phyloP scores from a whole-genome alignment of 2,329 filamentous ascomycete species.

The Botrytis squamosa region DNA sequence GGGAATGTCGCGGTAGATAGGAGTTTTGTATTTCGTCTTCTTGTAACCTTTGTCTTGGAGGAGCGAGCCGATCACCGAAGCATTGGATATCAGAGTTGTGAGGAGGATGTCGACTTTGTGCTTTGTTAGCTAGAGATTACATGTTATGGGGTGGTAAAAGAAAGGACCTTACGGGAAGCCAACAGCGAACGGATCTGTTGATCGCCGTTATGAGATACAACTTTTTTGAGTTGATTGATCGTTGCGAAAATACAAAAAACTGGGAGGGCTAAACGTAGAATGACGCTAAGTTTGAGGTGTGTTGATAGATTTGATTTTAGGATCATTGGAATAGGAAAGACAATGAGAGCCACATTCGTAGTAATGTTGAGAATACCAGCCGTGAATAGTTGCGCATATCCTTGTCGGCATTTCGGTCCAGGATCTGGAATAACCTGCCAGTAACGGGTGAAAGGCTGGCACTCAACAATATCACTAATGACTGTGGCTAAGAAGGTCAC shows the following conservation, averaged over 20 bases:
- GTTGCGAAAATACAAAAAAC: conserved; percentile 75
- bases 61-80: conserved; percentile 85
- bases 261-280: conserved; percentile 45
- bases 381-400: conserved; percentile 79
- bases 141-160: not conserved
- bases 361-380: conserved; percentile 83
- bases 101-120: conserved; percentile 71
- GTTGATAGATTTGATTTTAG: conserved; percentile 70
- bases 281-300: conserved; percentile 6
- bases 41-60: conserved; percentile 86
- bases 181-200: conserved; percentile 86
- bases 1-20: conserved; percentile 1
- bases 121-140: not conserved
- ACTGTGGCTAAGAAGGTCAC: conserved; percentile 76
- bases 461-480: conserved; percentile 78
- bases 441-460: conserved; percentile 69
- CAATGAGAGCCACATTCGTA: conserved; percentile 81
- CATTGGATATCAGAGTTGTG: conserved; percentile 83
- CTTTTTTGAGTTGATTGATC: conserved; percentile 71
- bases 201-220: conserved; percentile 64
- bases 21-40: conserved; percentile 69
- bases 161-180: conserved; percentile 54
- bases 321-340: conserved; percentile 87
- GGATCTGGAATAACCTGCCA: conserved; percentile 84
- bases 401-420: conserved; percentile 78